Evolutionary conservation across 441 rosid genomes (phyloP), one percentile per base, ranked within the genome.

Genomic region (Syzygium syzygioides): DNA sequence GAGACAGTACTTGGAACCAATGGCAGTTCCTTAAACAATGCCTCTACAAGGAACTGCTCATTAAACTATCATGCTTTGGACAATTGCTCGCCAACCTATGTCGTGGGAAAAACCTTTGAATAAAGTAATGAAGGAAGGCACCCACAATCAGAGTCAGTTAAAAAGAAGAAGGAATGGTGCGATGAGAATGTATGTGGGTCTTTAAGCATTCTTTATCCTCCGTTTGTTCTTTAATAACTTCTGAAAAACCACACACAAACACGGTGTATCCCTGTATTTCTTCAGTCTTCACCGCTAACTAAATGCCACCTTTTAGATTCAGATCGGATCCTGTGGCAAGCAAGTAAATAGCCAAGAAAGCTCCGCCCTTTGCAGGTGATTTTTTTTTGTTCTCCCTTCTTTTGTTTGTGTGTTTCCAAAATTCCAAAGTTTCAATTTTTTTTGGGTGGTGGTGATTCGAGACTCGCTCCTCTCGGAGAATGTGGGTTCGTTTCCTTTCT

Each of bases 281-380:
- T 55, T 55, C 86, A n/a, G 60, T 50, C 56, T 34, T 85, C 86
- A 18, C 86, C 54, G 86, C 60, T 45, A 54, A 54, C 41, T 18
- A 85, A 85, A 85, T 85, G 86, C 59, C 86, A 84, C 86, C 86
- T 84, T 84, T 84, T 84, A 32, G 86, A 53, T 84, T 84, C 86
- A 84, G 56, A 76, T 76, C 83, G 83, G 83, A 76, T 76, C 83
- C 83, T 76, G 83, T 76, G 83, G 83, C 83, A 41, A 76, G 83
- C 83, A 12, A 76, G 83, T 76, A 76, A 41, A 76, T 76, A 76
- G 83, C 83, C 83, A 41, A 41, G n/a, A 23, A 23, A 76, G 5
- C 83, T 76, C 83, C 53, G 18, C 41, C 52, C 52, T 76, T 71
- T 76, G 83, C 83, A 76, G 83, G 52, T 76, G 83, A 76, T 41